Evolutionary conservation across 768 basidiomycete species (phyloP).

Genomic region (Lactifluus subvellereus): DNA sequence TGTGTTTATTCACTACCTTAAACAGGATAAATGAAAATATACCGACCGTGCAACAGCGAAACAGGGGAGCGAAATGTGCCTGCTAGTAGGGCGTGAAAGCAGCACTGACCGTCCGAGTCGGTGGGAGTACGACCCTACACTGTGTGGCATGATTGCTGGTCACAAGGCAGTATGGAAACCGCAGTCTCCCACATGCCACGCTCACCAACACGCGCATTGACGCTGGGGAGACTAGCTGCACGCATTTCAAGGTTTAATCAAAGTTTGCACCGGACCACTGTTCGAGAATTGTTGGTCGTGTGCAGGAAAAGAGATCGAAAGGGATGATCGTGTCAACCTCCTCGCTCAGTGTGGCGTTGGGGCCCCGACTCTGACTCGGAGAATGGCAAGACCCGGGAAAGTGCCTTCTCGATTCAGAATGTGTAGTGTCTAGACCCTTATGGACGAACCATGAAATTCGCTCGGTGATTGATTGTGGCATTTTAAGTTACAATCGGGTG

Average conservation of each 20-base stretch:
- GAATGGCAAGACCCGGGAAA: neutral
- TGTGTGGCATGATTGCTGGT: neutral
- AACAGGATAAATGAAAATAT: neutral
- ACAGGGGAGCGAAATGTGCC: neutral
- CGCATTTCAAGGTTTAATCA: neutral
- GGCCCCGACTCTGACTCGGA: neutral
- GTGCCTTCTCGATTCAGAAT: neutral
- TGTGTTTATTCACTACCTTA: neutral
- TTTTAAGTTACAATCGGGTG: neutral
- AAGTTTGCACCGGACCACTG: neutral
- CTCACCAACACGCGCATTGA: neutral
- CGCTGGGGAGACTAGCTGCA: neutral
- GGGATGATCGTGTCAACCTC: neutral
- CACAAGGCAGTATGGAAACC: neutral
- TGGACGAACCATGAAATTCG: neutral
- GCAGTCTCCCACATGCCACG: neutral
- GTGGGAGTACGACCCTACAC: neutral
- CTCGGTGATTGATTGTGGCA: neutral
- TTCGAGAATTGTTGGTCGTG: constrained; percentile 13
- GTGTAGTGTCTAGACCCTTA: neutral
- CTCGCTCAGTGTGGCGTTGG: neutral
- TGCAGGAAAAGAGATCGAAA: constrained; percentile 10
- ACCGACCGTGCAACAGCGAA: neutral
- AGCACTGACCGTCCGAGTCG: neutral
- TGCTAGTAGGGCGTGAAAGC: neutral